Percentiles rank a stretch among this genome's conserved stretches.
phyloP scores from a whole-genome alignment of 164 flowering plant species.

The Vitis rotundifolia region DNA sequence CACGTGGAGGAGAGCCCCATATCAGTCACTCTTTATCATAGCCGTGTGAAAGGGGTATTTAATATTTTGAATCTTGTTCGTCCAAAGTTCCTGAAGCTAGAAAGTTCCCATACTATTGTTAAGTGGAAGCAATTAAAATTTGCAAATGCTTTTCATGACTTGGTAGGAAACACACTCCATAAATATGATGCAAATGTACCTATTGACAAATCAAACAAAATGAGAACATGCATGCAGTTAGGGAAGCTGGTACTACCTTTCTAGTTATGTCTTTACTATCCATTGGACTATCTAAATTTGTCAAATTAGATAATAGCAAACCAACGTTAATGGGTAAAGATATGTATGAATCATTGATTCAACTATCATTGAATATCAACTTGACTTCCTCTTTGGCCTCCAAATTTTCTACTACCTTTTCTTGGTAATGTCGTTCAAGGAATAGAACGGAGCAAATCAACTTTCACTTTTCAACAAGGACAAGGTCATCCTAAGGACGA shows the following conservation, averaged over 20 bases:
- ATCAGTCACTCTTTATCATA: constrained; percentile 43
- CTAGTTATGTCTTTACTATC: constrained; percentile 21
- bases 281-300: constrained; percentile 21
- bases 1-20: too few species aligned
- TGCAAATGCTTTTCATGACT: constrained; percentile 55
- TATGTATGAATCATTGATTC: constrained; percentile 30
- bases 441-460: constrained; percentile 33
- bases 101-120: constrained; percentile 6
- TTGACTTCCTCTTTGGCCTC: constrained; percentile 30
- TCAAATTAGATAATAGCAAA: constrained; percentile 24
- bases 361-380: constrained; percentile 38
- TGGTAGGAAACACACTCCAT: constrained; percentile 67
- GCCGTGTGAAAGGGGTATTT: constrained; percentile 36
- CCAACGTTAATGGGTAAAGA: constrained; percentile 31
- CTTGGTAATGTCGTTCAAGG: constrained; percentile 32
- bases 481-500: constrained; percentile 12
- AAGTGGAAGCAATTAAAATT: constrained; percentile 36
- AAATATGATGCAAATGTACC: constrained; percentile 23
- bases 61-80: constrained; percentile 34
- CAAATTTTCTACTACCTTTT: constrained; percentile 26
- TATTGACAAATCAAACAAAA: constrained; percentile 27
- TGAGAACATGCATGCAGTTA: constrained; percentile 18
- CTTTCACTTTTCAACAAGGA: constrained; percentile 36
- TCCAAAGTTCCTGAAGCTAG: constrained; percentile 25
- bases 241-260: constrained; percentile 25